Conservation (phyloP, 176 grass and related monocot genomes). For the Alopecurus myosuroides region DNA sequence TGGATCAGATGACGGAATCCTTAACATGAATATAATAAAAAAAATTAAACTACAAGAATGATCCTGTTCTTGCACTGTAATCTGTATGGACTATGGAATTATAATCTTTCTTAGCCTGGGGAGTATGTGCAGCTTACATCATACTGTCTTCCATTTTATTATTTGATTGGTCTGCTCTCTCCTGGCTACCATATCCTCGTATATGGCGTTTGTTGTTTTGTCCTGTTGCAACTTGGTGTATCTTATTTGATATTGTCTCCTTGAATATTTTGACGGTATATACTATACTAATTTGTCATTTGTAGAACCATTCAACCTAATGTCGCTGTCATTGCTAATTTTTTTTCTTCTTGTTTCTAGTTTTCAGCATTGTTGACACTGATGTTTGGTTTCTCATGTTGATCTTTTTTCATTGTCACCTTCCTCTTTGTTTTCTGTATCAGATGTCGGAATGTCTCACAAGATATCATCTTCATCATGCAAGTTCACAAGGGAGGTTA, state of each 20-base stretch:
- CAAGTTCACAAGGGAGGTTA: background rate
- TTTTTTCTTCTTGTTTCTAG: background rate
- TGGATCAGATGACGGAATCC: background rate
- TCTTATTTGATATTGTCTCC: background rate
- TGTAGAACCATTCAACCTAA: background rate
- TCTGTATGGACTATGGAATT: background rate
- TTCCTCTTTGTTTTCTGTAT: background rate
- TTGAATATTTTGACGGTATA: background rate
- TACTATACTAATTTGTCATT: background rate
- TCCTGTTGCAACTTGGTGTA: background rate
- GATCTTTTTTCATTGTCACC: background rate
- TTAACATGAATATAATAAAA: background rate
- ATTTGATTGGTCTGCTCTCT: background rate
- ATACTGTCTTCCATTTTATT: background rate
- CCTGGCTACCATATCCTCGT: background rate
- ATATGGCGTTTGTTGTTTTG: background rate
- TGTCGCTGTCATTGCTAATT: background rate
- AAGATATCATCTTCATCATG: background rate
- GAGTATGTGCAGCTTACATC: background rate
- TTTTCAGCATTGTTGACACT: constrained; percentile 1
- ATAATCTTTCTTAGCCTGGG: background rate
- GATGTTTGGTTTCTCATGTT: constrained; percentile 2
- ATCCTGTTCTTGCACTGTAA: background rate
- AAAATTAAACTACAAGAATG: constrained; percentile 2
- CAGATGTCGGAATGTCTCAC: background rate